phyloP scores from a whole-genome alignment of 2,329 filamentous ascomycete genomes.

The Didymella sp. region DNA sequence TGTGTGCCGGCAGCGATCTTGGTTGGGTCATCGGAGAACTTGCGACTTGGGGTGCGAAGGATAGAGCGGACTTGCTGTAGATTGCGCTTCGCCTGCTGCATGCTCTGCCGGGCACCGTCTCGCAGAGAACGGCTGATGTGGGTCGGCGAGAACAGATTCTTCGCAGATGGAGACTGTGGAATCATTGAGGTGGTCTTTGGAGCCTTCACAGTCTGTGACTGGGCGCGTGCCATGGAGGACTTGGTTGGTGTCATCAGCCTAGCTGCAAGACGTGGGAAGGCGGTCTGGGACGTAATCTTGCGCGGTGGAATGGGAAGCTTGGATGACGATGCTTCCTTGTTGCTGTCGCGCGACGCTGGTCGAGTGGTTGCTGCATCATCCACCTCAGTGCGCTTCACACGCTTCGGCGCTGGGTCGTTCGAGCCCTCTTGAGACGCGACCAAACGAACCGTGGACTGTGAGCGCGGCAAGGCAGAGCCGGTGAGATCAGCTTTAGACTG shows the following conservation, averaged over 20 bases:
- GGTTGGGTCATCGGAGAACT: conserved; percentile 65
- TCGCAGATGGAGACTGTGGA: conserved; percentile 64
- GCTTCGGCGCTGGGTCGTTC: conserved; percentile 65
- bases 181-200: conserved; percentile 58
- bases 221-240: conserved; percentile 67
- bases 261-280: conserved; percentile 55
- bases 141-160: conserved; percentile 52
- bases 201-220: conserved; percentile 60
- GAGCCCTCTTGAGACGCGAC: conserved; percentile 37
- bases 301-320: conserved; percentile 34
- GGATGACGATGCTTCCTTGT: conserved; percentile 19
- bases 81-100: conserved; percentile 52
- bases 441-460: conserved; percentile 45
- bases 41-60: conserved; percentile 64
- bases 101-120: conserved; percentile 48
- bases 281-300: conserved; percentile 44
- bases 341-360: conserved; percentile 58
- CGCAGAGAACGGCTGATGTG: conserved; percentile 44
- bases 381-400: conserved; percentile 69
- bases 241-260: conserved; percentile 78
- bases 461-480: conserved; percentile 43
- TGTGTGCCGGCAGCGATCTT: conserved; percentile 69
- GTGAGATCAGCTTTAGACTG: conserved; percentile 69
- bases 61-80: conserved; percentile 68
- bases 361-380: conserved; percentile 74